These are phyloP conservation scores for Phlebiopsis flavidoalba DNA, from an alignment of 768 basidiomycete species.

Conservation along the genomic window DNA sequence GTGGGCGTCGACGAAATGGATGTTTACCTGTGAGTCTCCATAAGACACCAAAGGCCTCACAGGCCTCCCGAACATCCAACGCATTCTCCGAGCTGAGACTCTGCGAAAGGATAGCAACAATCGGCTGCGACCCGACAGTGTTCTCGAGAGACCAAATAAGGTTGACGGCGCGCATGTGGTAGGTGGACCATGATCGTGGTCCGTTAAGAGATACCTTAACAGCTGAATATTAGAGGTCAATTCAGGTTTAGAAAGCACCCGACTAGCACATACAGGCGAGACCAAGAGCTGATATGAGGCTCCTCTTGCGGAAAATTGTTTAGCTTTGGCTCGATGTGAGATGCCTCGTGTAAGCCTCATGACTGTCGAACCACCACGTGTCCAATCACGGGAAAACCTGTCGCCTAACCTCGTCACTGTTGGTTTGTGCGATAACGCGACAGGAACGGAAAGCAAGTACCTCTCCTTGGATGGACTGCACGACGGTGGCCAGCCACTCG, in stretches of 20 bases:
- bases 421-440: not conserved
- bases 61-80: constrained; percentile 47
- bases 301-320: constrained; percentile 51
- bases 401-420: constrained; percentile 32
- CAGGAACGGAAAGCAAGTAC: constrained; percentile 26
- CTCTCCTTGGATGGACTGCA: constrained; percentile 52
- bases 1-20: too few species aligned
- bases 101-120: constrained; percentile 77
- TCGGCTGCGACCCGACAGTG: constrained; percentile 47
- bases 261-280: constrained; percentile 33
- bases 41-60: constrained; percentile 86
- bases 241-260: not conserved
- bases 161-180: constrained; percentile 77
- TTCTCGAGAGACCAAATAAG: constrained; percentile 78
- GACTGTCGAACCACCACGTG: constrained; percentile 49
- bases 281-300: constrained; percentile 55
- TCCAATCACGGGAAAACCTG: constrained; percentile 67
- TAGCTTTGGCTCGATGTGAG: constrained; percentile 46
- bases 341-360: constrained; percentile 50
- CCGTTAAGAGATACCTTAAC: constrained; percentile 70
- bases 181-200: constrained; percentile 55
- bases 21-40: constrained; percentile 80
- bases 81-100: constrained; percentile 56
- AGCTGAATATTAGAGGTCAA: constrained; percentile 36
- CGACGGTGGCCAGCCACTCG: constrained; percentile 54